phyloP scores from a whole-genome alignment of 768 basidiomycete genomes.

The Kwoniella shandongensis region DNA sequence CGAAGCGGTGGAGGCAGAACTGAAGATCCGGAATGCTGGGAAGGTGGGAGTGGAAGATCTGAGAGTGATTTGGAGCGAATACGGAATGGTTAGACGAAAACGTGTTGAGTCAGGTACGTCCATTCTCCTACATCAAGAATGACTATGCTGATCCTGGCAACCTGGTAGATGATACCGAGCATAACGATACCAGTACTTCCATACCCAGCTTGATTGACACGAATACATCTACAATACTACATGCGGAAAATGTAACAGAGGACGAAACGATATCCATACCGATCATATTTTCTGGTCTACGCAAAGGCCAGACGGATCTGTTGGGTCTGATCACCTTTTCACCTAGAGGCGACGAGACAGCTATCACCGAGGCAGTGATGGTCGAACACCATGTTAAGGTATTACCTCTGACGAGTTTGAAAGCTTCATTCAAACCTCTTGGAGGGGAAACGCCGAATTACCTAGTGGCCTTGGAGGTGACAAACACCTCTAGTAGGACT shows the following conservation, averaged over 20 bases:
- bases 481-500: conserved; percentile 9
- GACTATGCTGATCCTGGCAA: neutral
- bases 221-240: conserved; percentile 19
- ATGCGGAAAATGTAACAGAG: conserved; percentile 53
- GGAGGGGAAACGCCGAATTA: neutral
- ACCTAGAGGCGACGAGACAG: neutral
- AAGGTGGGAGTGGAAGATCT: conserved; percentile 63
- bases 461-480: conserved; percentile 1
- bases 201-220: conserved; percentile 22
- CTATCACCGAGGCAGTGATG: neutral
- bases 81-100: conserved; percentile 54
- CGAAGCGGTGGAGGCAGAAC: conserved; percentile 61
- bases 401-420: neutral
- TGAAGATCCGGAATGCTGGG: conserved; percentile 71
- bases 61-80: conserved; percentile 66
- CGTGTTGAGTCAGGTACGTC: conserved; percentile 58
- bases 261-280: conserved; percentile 61
- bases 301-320: conserved; percentile 48
- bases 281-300: conserved; percentile 61
- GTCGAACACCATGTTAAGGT: conserved; percentile 2
- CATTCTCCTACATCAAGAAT: neutral
- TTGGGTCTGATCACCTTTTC: conserved; percentile 12
- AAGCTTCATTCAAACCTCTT: neutral
- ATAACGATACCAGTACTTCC: conserved; percentile 56
- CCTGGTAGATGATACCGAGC: conserved; percentile 56